Base-by-base conservation (phyloP, 768 basidiomycete genomes). In the Tylopilus sp. region DNA sequence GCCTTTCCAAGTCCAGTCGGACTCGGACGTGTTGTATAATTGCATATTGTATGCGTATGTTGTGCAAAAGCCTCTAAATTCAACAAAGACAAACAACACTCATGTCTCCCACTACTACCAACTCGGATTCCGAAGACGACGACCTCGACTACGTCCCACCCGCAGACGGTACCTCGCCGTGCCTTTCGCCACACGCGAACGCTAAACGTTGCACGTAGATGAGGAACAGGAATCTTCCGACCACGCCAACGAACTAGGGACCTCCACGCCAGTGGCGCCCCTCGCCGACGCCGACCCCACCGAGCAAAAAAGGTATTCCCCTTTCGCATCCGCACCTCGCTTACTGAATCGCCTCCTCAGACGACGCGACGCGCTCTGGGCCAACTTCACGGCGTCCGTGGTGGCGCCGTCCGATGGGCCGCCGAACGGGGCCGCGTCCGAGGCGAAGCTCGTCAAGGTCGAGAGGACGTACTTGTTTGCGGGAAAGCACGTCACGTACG, bases 401-500 rank as follows among this genome's bases (percentile, higher is more conserved):
- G 59, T 75, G 1, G 58, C 74, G 9, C 38, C 24, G n/a, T 42
- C 47, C 22, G 46, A 13, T n/a, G 50, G 24, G 2, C n/a, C n/a
- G n/a, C n/a, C n/a, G n/a, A n/a, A 43, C 41, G 41, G 16, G 21
- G 14, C 6, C 28, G 42, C 59, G 2, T 54, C 58, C 14, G 45
- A 66, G n/a, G 66, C 60, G 56, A 78, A 73, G 48, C 73, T 75
- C 59, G 77, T 93, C 31, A 87, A 84, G 69, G 73, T 94, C 43
- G 79, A 84, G 66, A 87, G 83, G 63, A 78, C 74, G 31, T 87
- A 84, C 66, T 66, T 80, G 30, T 94, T 87, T 61, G 91, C 89
- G 1, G 92, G 91, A 22, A 84, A 92, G 54, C 80, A 85, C 29
- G 75, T 86, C 42, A 71, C 77, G 92, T 92, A 67, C 62, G 86